Conservation (phyloP, 164 flowering plant species). For the Chimonanthus salicifolius region DNA sequence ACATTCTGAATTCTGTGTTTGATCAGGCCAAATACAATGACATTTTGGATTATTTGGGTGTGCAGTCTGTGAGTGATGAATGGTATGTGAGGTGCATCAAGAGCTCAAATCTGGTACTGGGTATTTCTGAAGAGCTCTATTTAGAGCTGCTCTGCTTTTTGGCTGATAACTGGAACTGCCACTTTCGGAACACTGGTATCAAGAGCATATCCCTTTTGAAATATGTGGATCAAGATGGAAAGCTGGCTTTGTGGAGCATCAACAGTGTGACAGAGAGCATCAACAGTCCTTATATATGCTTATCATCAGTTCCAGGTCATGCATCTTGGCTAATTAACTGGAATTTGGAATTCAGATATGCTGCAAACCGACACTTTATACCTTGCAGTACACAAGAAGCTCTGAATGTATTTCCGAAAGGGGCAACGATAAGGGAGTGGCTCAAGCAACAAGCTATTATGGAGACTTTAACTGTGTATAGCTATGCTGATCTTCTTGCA, state of each 20-base stretch:
- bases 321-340: conserved; percentile 21
- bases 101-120: conserved; percentile 11
- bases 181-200: not conserved
- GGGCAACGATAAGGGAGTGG: conserved; percentile 10
- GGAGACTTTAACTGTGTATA: not conserved
- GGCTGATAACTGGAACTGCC: conserved; percentile 12
- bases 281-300: not conserved
- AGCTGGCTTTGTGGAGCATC: conserved; percentile 5
- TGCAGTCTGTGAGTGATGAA: not conserved
- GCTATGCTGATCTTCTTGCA: conserved; percentile 1
- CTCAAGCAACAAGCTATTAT: conserved; percentile 7
- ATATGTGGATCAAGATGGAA: conserved; percentile 9
- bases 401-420: conserved; percentile 2
- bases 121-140: conserved; percentile 17
- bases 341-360: conserved; percentile 18
- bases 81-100: conserved; percentile 16
- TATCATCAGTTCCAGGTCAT: conserved; percentile 5
- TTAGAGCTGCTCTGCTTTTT: conserved; percentile 23
- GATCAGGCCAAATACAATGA: conserved; percentile 3
- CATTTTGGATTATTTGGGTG: conserved; percentile 17
- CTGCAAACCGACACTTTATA: conserved; percentile 12
- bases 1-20: conserved; percentile 11
- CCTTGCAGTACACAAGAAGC: conserved; percentile 9
- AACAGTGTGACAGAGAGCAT: not conserved
- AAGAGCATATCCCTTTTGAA: conserved; percentile 12